Conservation (phyloP, 108 stramenopile species). For the Cyclotella choctawhatcheeana region DNA sequence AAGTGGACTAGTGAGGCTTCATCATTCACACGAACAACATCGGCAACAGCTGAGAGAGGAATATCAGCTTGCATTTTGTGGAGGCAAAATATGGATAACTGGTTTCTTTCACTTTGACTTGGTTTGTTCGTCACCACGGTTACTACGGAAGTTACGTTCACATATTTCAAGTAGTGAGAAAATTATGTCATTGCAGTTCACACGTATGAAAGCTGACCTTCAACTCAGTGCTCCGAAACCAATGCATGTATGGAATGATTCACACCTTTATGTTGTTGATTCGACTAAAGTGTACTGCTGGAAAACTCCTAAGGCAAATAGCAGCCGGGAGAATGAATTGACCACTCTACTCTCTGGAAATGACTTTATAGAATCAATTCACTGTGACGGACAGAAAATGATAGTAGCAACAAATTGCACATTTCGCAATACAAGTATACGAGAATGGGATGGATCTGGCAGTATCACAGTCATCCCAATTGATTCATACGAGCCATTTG, state of each 20-base stretch:
- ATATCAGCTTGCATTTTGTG: constrained; percentile 8
- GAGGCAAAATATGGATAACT: constrained; percentile 11
- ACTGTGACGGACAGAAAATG: constrained; percentile 2
- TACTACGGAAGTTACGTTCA: constrained; percentile 1
- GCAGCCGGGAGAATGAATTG: neutral
- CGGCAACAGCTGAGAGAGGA: neutral
- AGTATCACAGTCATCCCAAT: constrained; percentile 2
- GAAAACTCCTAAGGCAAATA: neutral
- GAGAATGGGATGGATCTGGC: constrained; percentile 7
- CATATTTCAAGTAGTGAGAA: neutral
- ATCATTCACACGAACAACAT: neutral
- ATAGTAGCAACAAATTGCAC: neutral
- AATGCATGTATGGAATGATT: constrained; percentile 12
- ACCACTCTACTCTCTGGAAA: constrained; percentile 2
- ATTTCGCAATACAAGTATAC: neutral
- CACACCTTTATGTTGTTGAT: constrained; percentile 6
- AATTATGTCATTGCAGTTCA: neutral
- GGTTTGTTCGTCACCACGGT: constrained; percentile 1
- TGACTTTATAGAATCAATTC: neutral
- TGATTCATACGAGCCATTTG: constrained; percentile 2
- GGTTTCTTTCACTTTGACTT: neutral
- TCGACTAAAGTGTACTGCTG: constrained; percentile 6
- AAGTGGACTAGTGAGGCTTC: neutral
- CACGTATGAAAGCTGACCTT: neutral
- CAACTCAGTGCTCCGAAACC: neutral